Evolutionary conservation across 768 basidiomycete genomes (phyloP).

Genomic region (Boletus subcaerulescens): DNA sequence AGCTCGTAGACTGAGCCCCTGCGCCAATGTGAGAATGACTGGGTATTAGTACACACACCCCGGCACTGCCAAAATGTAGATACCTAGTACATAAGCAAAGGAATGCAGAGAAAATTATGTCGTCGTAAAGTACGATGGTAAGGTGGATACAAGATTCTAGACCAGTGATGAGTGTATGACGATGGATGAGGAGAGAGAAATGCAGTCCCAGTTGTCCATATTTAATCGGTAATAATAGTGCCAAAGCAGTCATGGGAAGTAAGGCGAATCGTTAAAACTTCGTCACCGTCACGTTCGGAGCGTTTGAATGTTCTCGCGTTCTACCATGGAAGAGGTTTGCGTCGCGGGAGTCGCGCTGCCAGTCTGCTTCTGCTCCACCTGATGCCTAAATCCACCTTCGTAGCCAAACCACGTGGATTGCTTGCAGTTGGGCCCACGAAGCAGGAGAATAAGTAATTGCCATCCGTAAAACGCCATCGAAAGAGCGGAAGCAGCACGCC

Average conservation of each 20-base stretch:
- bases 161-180: not conserved
- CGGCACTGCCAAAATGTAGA: no score
- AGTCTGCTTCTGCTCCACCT: constrained; percentile 1
- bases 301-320: not conserved
- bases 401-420: constrained; percentile 56
- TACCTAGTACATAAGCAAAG: no score
- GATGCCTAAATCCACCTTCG: constrained; percentile 45
- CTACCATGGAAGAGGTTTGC: constrained; percentile 2
- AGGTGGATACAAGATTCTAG: not conserved
- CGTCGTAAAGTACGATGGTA: not conserved
- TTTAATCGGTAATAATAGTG: not conserved
- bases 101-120: no score
- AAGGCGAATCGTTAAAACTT: not conserved
- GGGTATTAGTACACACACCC: no score
- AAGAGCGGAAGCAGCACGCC: constrained; percentile 31
- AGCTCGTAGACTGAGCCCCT: no score
- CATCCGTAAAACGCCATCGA: constrained; percentile 37
- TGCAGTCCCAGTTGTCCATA: no score
- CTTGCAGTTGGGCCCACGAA: constrained; percentile 36
- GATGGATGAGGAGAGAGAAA: not conserved
- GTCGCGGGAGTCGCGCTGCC: not conserved
- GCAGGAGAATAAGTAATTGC: constrained; percentile 33
- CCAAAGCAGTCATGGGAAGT: not conserved
- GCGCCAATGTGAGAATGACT: no score
- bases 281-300: not conserved